Percentiles rank a stretch among this genome's conserved stretches.
phyloP scores from a whole-genome alignment of 352 stramenopile species.

The Hyaloperonospora brassicae region DNA sequence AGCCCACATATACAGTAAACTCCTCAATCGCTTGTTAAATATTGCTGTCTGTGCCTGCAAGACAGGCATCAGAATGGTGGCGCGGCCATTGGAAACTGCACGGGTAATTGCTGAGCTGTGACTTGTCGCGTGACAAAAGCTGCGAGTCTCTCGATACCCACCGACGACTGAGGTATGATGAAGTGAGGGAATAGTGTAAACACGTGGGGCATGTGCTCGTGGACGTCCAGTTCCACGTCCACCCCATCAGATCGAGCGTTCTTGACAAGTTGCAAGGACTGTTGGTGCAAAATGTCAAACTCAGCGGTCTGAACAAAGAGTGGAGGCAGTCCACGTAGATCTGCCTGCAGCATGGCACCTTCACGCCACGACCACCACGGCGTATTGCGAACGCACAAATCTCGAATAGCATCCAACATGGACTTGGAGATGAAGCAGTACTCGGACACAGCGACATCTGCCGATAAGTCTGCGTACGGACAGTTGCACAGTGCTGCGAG shows the following conservation, averaged over 20 bases:
- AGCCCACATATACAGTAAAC: too few relatives aligned
- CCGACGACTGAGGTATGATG: conserved; percentile 39
- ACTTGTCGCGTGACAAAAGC: conserved; percentile 35
- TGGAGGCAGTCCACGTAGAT: conserved; percentile 36
- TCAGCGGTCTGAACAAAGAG: conserved; percentile 38
- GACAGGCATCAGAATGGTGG: conserved; percentile 16
- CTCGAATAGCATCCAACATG: conserved; percentile 31
- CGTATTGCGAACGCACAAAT: conserved; percentile 20
- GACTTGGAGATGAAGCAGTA: conserved; percentile 45
- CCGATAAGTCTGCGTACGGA: conserved; percentile 41
- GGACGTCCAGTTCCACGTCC: conserved; percentile 36
- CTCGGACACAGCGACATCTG: conserved; percentile 21
- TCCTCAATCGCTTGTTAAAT: too few relatives aligned
- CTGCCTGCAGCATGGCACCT: conserved; percentile 27
- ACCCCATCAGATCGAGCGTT: conserved; percentile 27
- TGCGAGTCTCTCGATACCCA: conserved; percentile 36
- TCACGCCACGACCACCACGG: conserved; percentile 27
- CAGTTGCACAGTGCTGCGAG: conserved; percentile 35
- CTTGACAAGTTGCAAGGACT: conserved; percentile 30
- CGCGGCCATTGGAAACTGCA: conserved; percentile 18
- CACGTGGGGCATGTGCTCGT: conserved; percentile 49
- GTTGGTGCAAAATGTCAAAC: conserved; percentile 42
- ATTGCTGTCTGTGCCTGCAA: too few relatives aligned
- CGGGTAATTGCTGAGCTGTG: conserved; percentile 13
- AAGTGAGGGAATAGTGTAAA: conserved; percentile 47